phyloP scores from a whole-genome alignment of 192 early-diverging fungal genomes.

The Coemansia erecta region DNA sequence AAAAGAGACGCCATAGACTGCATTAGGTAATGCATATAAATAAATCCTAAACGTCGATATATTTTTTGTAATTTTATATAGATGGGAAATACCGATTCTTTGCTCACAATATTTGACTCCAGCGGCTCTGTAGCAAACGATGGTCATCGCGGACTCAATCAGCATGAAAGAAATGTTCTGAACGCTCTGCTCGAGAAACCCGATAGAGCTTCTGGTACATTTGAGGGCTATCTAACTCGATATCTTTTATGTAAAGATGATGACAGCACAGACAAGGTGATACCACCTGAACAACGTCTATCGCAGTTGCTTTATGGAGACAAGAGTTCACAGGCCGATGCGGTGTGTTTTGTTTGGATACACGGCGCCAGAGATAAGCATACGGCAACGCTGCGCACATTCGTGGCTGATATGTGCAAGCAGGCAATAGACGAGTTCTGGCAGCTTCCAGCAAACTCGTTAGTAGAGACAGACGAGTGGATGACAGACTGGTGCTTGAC shows the following conservation, averaged over 20 bases:
- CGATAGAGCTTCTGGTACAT: background rate
- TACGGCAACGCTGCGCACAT: background rate
- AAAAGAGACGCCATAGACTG: too few species aligned
- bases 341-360: background rate
- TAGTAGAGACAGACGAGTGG: background rate
- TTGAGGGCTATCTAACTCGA: background rate
- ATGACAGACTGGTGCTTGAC: background rate
- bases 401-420: background rate
- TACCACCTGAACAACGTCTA: background rate
- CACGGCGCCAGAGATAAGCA: too few species aligned
- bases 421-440: slow-evolving; percentile 1
- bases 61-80: background rate
- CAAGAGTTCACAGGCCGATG: background rate
- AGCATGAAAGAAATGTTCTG: background rate
- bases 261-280: background rate
- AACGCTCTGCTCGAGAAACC: background rate
- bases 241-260: background rate
- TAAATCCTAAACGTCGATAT: too few species aligned
- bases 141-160: too few species aligned
- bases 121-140: background rate
- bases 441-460: background rate
- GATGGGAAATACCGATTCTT: background rate
- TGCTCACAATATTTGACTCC: background rate
- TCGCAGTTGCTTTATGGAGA: slow-evolving; percentile 1
- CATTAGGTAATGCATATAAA: too few species aligned